These are phyloP conservation scores for Trichophyton verrucosum DNA, from an alignment of 2,329 filamentous ascomycete species.

Conservation along the genomic window DNA sequence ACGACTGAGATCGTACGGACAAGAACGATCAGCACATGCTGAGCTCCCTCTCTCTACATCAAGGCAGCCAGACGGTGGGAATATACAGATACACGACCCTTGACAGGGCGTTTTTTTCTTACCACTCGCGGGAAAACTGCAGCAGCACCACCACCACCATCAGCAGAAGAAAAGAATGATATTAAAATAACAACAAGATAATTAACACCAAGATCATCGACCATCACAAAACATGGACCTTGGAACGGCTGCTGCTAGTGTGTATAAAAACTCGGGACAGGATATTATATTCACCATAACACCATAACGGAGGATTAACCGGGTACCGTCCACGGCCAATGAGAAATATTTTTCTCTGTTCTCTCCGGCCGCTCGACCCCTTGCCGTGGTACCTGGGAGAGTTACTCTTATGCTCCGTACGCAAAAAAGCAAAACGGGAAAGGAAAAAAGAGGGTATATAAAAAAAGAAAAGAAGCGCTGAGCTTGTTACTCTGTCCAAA, in stretches of 20 bases:
- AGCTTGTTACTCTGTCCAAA: not conserved
- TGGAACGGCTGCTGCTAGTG: not conserved
- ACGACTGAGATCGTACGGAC: not conserved
- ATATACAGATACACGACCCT: not conserved
- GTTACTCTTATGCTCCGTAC: not conserved
- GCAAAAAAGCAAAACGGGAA: not conserved
- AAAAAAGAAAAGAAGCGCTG: not conserved
- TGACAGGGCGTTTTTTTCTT: constrained; percentile 1
- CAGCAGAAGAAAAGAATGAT: not conserved
- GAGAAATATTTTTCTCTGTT: not conserved
- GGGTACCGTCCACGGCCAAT: not conserved
- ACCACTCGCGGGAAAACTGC: too few species aligned
- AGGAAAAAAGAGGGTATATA: not conserved
- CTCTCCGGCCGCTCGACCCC: not conserved
- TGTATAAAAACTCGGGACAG: not conserved
- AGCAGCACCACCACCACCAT: too few species aligned
- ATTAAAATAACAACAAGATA: not conserved
- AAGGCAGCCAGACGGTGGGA: not conserved
- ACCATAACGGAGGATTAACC: not conserved
- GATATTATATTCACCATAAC: not conserved
- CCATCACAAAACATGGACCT: not conserved
- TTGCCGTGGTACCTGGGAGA: not conserved
- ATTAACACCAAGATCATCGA: too few species aligned
- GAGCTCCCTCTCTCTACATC: not conserved
- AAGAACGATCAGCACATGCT: not conserved